These are phyloP conservation scores for Echeveria elegans DNA, from an alignment of 164 flowering plant genomes.

Conservation along the genomic window DNA sequence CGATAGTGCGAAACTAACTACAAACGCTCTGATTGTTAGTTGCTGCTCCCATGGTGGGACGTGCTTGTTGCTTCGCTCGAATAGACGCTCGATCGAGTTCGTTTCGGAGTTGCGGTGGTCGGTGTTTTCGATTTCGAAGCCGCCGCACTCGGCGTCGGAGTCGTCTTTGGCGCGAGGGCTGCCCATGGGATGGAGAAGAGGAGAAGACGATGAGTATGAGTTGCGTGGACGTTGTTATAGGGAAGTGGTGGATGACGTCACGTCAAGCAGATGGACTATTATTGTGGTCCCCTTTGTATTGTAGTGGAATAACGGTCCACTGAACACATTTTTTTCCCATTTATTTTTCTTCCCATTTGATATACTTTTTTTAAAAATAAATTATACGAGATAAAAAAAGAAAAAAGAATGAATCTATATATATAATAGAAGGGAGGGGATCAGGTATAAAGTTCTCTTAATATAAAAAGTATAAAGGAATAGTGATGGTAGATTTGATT, in stretches of 20 bases:
- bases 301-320: conserved; percentile 6
- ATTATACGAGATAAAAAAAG: too few species aligned
- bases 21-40: background rate
- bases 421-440: too few species aligned
- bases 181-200: background rate
- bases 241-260: background rate
- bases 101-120: background rate
- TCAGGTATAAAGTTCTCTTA: too few species aligned
- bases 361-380: too few species aligned
- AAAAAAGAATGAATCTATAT: too few species aligned
- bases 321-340: background rate
- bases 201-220: background rate
- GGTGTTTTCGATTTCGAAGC: background rate
- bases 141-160: background rate
- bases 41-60: conserved; percentile 4
- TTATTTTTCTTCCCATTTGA: too few species aligned
- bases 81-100: background rate
- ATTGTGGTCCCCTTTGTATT: background rate
- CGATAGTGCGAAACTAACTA: background rate
- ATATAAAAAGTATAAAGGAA: too few species aligned
- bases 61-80: conserved; percentile 2
- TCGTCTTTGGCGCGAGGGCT: background rate
- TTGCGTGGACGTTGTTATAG: background rate
- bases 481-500: too few species aligned
- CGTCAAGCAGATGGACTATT: background rate